Conservation (phyloP, 306 rosid genomes). For the Geum urbanum region DNA sequence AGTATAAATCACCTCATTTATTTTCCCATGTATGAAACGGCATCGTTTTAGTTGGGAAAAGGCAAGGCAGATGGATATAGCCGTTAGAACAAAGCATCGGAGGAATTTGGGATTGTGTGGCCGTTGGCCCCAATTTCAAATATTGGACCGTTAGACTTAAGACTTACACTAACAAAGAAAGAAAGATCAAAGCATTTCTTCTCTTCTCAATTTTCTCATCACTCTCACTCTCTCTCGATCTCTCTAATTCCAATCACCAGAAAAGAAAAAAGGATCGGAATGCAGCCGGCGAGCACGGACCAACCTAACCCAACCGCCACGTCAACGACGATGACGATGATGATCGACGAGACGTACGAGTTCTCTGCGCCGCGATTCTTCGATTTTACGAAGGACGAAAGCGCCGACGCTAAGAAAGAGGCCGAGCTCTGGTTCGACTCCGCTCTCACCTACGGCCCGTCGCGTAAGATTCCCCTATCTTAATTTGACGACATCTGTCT, state of each 20-base stretch:
- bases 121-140: constrained; percentile 30
- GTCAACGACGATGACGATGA: not conserved
- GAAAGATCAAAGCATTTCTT: not conserved
- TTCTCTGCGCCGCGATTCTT: constrained; percentile 89
- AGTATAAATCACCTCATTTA: too few relatives aligned
- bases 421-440: constrained; percentile 91
- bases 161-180: too few relatives aligned
- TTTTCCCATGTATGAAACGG: too few relatives aligned
- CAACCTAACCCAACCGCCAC: constrained; percentile 15
- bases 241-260: not conserved
- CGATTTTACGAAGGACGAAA: constrained; percentile 57
- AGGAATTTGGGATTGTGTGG: not conserved
- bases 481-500: not conserved
- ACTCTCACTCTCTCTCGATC: constrained; percentile 5
- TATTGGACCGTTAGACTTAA: constrained; percentile 36
- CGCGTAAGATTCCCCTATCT: constrained; percentile 51
- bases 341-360: constrained; percentile 72
- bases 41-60: not conserved
- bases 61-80: constrained; percentile 25
- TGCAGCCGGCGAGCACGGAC: constrained; percentile 40
- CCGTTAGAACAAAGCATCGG: constrained; percentile 28
- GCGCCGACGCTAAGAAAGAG: constrained; percentile 40
- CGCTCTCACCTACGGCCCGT: constrained; percentile 79
- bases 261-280: not conserved
- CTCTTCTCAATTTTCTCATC: constrained; percentile 5